Conservation (phyloP, 176 grass and related monocot genomes). For the Eremochloa ophiuroides region DNA sequence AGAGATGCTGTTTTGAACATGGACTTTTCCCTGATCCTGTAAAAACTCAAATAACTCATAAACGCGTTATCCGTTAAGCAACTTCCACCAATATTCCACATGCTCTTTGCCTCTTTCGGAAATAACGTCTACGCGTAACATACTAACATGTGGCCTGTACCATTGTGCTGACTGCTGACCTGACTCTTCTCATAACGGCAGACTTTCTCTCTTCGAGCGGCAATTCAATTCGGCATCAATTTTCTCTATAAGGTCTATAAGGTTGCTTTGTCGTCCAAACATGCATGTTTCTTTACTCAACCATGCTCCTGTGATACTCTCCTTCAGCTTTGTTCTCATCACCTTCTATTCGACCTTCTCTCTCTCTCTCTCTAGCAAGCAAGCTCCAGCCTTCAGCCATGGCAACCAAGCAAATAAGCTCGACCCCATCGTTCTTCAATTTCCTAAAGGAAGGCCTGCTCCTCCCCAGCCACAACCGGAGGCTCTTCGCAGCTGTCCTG, state of each 20-base stretch:
- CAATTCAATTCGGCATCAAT: background rate
- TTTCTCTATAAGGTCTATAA: background rate
- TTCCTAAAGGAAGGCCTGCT: constrained; percentile 25
- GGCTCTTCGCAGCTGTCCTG: background rate
- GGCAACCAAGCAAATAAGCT: background rate
- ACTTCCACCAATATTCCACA: background rate
- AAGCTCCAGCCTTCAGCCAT: background rate
- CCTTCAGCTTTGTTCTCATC: background rate
- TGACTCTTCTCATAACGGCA: background rate
- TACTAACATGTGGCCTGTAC: background rate
- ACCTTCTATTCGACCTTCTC: background rate
- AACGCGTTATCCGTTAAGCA: too few species aligned
- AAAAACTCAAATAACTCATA: too few species aligned
- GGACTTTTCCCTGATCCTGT: background rate
- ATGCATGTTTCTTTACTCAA: background rate
- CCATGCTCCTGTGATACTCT: background rate
- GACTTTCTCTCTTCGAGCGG: background rate
- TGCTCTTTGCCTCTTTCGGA: too few species aligned
- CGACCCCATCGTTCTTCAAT: background rate
- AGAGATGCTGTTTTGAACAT: too few species aligned
- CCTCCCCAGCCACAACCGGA: constrained; percentile 21
- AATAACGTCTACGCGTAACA: background rate
- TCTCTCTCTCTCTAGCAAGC: background rate
- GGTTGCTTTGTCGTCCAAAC: background rate
- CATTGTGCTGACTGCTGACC: background rate